Percentiles rank a stretch among this genome's conserved stretches.
These are phyloP conservation scores for Venturia asperata DNA, from an alignment of 2,329 filamentous ascomycete genomes.

Conservation along the genomic window DNA sequence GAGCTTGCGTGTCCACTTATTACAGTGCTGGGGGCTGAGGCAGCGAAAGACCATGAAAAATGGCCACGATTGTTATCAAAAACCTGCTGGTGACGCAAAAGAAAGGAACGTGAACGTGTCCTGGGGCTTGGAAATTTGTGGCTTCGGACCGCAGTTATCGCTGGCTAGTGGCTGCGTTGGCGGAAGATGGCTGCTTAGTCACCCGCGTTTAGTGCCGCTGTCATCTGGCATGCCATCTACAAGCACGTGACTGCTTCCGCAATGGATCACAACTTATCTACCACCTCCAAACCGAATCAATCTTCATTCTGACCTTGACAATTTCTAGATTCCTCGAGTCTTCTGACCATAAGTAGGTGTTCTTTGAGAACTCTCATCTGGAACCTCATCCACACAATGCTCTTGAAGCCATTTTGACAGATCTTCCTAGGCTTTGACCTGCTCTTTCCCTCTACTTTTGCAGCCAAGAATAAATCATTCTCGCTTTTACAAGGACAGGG, in stretches of 20 bases:
- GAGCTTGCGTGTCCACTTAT: slow-evolving; percentile 4
- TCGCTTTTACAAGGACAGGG: slow-evolving; percentile 32
- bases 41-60: neutral
- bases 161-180: too few relatives aligned
- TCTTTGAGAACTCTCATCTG: slow-evolving; percentile 34
- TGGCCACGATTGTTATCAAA: too few relatives aligned
- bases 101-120: too few relatives aligned
- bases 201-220: too few relatives aligned
- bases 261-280: too few relatives aligned
- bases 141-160: too few relatives aligned
- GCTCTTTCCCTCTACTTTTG: neutral
- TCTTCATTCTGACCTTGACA: slow-evolving; percentile 40
- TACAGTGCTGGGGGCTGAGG: neutral
- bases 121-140: too few relatives aligned
- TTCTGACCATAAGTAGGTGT: slow-evolving; percentile 25
- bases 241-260: too few relatives aligned
- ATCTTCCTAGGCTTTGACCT: slow-evolving; percentile 21
- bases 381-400: slow-evolving; percentile 30
- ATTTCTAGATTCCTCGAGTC: slow-evolving; percentile 16
- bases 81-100: too few relatives aligned
- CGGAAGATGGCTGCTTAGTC: too few relatives aligned
- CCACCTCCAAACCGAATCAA: too few relatives aligned
- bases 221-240: too few relatives aligned
- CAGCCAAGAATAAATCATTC: slow-evolving; percentile 32
- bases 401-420: slow-evolving; percentile 27